phyloP scores from a whole-genome alignment of 495 filamentous ascomycete genomes.

The Astrocystis sublimbata region DNA sequence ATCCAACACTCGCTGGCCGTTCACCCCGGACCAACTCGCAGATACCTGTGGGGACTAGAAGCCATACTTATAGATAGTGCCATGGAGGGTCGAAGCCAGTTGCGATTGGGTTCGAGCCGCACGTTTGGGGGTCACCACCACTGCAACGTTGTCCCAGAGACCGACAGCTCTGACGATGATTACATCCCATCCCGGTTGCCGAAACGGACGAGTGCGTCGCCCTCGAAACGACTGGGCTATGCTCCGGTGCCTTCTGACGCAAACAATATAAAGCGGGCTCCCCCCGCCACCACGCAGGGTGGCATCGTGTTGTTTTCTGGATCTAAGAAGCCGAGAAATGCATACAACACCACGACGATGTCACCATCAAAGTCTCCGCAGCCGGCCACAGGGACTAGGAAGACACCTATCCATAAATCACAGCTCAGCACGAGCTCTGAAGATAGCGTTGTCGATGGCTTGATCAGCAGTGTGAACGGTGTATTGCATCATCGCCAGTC shows the following conservation, averaged over 20 bases:
- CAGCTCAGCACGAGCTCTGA: slow-evolving; percentile 13
- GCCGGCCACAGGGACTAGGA: background rate
- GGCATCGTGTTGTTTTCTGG: slow-evolving; percentile 6
- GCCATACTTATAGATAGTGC: too few relatives aligned
- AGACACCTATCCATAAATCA: background rate
- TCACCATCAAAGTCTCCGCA: background rate
- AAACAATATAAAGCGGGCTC: slow-evolving; percentile 12
- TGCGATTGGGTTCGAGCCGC: slow-evolving; percentile 3
- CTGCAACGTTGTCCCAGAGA: background rate
- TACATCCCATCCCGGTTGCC: slow-evolving; percentile 14
- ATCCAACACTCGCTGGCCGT: background rate
- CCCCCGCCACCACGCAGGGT: background rate
- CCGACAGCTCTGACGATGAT: slow-evolving; percentile 24
- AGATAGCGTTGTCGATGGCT: slow-evolving; percentile 19
- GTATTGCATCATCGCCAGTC: slow-evolving; percentile 4
- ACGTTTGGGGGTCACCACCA: background rate
- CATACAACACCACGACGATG: background rate
- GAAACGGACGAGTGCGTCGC: background rate
- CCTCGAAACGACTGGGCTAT: slow-evolving; percentile 1
- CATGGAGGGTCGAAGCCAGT: slow-evolving; percentile 23
- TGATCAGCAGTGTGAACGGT: slow-evolving; percentile 26
- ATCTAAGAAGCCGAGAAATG: slow-evolving; percentile 24
- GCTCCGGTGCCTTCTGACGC: background rate
- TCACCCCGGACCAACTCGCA: background rate
- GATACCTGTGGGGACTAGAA: background rate